A percentile compares a stretch with the other conserved stretches of the same genome.
Evolutionary conservation across 2,329 filamentous ascomycete genomes (phyloP).

Genomic region (Fusarium mundagurra): DNA sequence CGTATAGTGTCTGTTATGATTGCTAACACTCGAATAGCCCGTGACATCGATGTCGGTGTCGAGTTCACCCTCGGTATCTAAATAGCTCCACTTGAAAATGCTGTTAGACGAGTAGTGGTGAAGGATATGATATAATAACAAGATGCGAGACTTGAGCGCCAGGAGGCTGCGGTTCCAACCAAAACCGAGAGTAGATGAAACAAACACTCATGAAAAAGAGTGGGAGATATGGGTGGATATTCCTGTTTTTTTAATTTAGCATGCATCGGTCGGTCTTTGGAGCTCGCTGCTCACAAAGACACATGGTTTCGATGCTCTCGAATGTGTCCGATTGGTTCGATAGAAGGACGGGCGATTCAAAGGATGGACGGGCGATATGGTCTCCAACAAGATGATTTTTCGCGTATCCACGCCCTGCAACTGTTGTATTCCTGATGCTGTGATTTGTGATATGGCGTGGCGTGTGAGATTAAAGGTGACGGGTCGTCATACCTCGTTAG

Average conservation of each 20-base stretch:
- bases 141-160: conserved; percentile 37
- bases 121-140: conserved; percentile 43
- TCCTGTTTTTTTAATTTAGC: conserved; percentile 45
- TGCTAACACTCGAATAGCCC: conserved; percentile 63
- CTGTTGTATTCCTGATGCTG: neutral
- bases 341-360: conserved; percentile 39
- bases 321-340: conserved; percentile 37
- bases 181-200: conserved; percentile 26
- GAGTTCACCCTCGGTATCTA: conserved; percentile 96
- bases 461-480: neutral
- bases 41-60: conserved; percentile 96
- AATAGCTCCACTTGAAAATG: conserved; percentile 39
- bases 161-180: conserved; percentile 22
- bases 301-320: conserved; percentile 34
- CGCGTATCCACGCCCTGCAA: conserved; percentile 11
- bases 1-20: neutral
- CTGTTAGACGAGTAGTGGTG: conserved; percentile 27
- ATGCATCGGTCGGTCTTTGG: conserved; percentile 40
- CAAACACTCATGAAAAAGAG: conserved; percentile 24
- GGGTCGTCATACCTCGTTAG: neutral
- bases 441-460: neutral
- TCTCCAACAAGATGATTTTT: conserved; percentile 42
- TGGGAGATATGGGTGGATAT: conserved; percentile 33
- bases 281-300: conserved; percentile 32
- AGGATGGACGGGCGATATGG: conserved; percentile 39